These are phyloP conservation scores for Stylonectria norvegica DNA, from an alignment of 2,329 filamentous ascomycete species.

Conservation along the genomic window DNA sequence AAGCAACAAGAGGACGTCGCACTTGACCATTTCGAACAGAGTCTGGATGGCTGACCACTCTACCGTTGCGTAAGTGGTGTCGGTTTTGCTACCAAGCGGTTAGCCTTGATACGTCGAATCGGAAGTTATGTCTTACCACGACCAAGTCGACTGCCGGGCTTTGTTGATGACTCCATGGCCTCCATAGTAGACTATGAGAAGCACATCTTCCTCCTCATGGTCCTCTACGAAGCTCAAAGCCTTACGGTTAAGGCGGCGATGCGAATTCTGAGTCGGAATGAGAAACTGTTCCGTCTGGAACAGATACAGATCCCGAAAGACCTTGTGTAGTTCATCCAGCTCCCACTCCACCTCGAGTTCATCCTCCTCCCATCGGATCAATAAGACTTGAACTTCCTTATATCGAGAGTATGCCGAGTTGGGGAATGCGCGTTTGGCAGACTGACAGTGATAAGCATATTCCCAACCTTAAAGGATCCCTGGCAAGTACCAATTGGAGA, in stretches of 20 bases:
- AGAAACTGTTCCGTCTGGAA: constrained; percentile 22
- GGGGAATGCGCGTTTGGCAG: constrained; percentile 24
- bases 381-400: constrained; percentile 22
- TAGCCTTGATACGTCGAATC: constrained; percentile 8
- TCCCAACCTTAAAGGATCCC: background rate
- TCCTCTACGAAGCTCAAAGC: constrained; percentile 23
- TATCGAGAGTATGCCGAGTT: constrained; percentile 26
- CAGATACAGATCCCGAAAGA: constrained; percentile 21
- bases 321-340: constrained; percentile 18
- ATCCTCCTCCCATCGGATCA: constrained; percentile 27
- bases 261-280: constrained; percentile 24
- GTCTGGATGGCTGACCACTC: constrained; percentile 29
- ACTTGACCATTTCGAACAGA: constrained; percentile 25
- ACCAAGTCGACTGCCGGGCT: constrained; percentile 26
- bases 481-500: constrained; percentile 17
- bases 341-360: constrained; percentile 25
- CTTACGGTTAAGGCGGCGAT: constrained; percentile 24
- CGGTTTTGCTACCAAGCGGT: constrained; percentile 16
- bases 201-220: constrained; percentile 25
- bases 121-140: constrained; percentile 26
- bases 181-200: constrained; percentile 26
- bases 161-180: constrained; percentile 26
- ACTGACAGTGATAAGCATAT: constrained; percentile 13
- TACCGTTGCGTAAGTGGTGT: constrained; percentile 23
- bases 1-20: constrained; percentile 24